phyloP scores from a whole-genome alignment of 1,284 basidiomycete species.

The Ganoderma boninense region DNA sequence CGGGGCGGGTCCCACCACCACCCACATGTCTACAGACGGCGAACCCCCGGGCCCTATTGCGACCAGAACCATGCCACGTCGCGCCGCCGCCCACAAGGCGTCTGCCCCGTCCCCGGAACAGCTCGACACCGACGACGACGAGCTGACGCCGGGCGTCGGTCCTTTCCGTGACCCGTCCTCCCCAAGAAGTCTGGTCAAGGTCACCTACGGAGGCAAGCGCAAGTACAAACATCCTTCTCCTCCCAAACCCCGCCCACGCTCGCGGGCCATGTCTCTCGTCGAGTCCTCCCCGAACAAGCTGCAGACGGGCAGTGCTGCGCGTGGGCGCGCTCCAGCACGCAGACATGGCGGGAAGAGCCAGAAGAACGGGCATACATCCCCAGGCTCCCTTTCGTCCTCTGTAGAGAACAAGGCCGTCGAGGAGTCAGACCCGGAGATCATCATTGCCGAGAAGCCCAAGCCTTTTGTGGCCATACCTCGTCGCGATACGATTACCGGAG shows the following conservation, averaged over 20 bases:
- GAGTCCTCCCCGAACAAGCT: constrained; percentile 22
- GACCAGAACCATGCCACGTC: constrained; percentile 23
- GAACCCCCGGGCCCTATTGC: constrained; percentile 2
- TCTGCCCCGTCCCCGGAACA: constrained; percentile 37
- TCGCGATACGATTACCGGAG: not conserved
- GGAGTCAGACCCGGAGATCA: constrained; percentile 11
- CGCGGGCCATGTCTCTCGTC: constrained; percentile 11
- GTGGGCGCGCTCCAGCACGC: constrained; percentile 8
- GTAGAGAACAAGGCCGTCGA: constrained; percentile 11
- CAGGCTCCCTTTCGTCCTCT: constrained; percentile 11
- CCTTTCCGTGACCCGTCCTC: constrained; percentile 36
- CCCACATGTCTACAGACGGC: constrained; percentile 13
- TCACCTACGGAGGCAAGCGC: constrained; percentile 34
- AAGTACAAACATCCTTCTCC: constrained; percentile 26
- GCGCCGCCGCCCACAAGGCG: constrained; percentile 40
- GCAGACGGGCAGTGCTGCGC: not conserved
- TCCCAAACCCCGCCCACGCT: not conserved
- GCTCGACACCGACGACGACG: constrained; percentile 32
- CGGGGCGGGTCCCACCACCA: constrained; percentile 14
- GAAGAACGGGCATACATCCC: constrained; percentile 5
- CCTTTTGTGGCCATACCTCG: not conserved
- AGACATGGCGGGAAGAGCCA: constrained; percentile 10
- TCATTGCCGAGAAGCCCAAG: constrained; percentile 7
- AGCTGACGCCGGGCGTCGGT: constrained; percentile 2
- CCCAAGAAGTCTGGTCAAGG: constrained; percentile 24